These are phyloP conservation scores for Pythium periplocum DNA, from an alignment of 352 stramenopile genomes.

Conservation along the genomic window DNA sequence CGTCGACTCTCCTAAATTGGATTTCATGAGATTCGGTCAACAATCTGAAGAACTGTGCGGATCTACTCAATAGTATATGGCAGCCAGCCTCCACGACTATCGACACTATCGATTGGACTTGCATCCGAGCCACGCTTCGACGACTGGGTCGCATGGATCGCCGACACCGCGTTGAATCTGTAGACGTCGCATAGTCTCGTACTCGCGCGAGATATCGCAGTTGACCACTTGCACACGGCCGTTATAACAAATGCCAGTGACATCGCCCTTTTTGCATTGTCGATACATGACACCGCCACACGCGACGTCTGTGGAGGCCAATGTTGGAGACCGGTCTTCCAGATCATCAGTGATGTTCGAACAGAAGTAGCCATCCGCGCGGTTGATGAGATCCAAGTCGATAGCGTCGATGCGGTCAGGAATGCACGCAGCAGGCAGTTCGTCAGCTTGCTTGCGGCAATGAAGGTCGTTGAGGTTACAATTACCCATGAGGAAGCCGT, in stretches of 20 bases:
- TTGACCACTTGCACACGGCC: conserved; percentile 36
- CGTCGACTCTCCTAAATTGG: no score
- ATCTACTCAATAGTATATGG: no score
- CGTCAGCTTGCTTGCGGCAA: conserved; percentile 16
- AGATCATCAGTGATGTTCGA: conserved; percentile 25
- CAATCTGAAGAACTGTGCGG: no score
- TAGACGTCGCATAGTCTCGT: conserved; percentile 27
- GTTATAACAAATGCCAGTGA: conserved; percentile 36
- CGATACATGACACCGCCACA: conserved; percentile 28
- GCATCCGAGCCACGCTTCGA: conserved; percentile 33
- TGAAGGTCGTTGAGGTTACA: conserved; percentile 29
- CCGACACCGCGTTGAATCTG: conserved; percentile 25
- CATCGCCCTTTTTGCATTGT: conserved; percentile 18
- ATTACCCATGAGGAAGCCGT: conserved; percentile 22
- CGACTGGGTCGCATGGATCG: conserved; percentile 18
- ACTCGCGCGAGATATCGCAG: conserved; percentile 29
- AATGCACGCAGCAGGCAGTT: conserved; percentile 19
- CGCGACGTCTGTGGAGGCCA: conserved; percentile 20
- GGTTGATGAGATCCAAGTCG: conserved; percentile 15
- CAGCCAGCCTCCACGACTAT: no score
- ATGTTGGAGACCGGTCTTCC: conserved; percentile 15
- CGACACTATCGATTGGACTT: neutral
- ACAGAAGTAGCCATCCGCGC: conserved; percentile 20
- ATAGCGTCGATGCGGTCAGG: conserved; percentile 14
- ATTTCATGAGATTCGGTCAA: no score